Percentiles rank a stretch among this genome's conserved stretches.
phyloP scores from a whole-genome alignment of 2,329 filamentous ascomycete species.

The Aspergillus hortae region DNA sequence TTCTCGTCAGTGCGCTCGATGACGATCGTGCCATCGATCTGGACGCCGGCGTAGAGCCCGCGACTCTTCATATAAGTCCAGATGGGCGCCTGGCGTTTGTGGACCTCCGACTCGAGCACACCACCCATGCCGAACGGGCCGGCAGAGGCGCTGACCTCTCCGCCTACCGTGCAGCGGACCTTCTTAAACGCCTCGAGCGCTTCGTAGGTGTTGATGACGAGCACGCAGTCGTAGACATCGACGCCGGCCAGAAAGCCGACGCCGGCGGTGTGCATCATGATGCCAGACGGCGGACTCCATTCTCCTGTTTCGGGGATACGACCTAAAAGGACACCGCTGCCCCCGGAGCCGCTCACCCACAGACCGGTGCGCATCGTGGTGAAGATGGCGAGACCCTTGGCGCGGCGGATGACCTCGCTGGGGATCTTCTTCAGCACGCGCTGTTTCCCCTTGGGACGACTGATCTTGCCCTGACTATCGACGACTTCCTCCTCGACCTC shows the following conservation, averaged over 20 bases:
- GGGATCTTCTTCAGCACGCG: constrained; percentile 79
- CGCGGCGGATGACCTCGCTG: constrained; percentile 77
- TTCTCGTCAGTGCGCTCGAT: constrained; percentile 88
- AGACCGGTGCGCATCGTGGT: constrained; percentile 92
- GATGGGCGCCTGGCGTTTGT: constrained; percentile 66
- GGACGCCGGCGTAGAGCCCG: constrained; percentile 82
- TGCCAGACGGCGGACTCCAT: constrained; percentile 88
- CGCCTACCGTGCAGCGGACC: constrained; percentile 73
- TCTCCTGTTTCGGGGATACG: constrained; percentile 74
- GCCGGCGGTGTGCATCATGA: constrained; percentile 83
- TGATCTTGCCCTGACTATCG: constrained; percentile 40
- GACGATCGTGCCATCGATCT: constrained; percentile 81
- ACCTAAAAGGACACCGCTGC: constrained; percentile 81
- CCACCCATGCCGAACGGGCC: constrained; percentile 77
- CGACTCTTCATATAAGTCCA: constrained; percentile 88
- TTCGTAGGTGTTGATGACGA: constrained; percentile 84
- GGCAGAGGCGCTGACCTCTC: constrained; percentile 71
- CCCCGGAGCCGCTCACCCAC: constrained; percentile 87
- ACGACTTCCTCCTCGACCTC: constrained; percentile 42
- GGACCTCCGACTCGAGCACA: constrained; percentile 65
- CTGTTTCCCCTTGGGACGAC: constrained; percentile 58
- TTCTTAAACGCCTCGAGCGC: constrained; percentile 82
- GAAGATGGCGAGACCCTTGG: constrained; percentile 87
- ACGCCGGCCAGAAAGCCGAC: constrained; percentile 87
- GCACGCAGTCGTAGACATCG: constrained; percentile 92